Percentiles rank a stretch among this genome's conserved stretches.
phyloP scores from a whole-genome alignment of 2,329 filamentous ascomycete species.

The Aspergillus brasiliensis region DNA sequence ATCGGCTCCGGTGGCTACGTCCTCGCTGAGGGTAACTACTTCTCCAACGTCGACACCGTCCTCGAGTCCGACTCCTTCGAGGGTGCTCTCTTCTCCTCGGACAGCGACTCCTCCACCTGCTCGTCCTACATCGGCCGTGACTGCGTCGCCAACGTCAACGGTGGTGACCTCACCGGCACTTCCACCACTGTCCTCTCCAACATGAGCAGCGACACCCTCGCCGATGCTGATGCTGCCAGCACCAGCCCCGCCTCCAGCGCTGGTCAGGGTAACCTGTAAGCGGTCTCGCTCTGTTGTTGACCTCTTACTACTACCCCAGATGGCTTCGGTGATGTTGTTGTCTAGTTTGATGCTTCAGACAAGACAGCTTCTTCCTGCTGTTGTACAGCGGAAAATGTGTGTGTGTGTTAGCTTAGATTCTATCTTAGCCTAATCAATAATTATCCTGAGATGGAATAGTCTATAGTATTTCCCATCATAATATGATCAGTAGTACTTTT shows the following conservation, averaged over 20 bases:
- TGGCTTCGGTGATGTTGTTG: not conserved
- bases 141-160: conserved; percentile 6
- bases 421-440: conserved; percentile 8
- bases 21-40: conserved; percentile 60
- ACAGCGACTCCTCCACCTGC: conserved; percentile 45
- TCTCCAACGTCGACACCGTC: conserved; percentile 54
- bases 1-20: conserved; percentile 47
- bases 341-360: not conserved
- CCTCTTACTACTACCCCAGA: not conserved
- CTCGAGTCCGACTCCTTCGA: conserved; percentile 39
- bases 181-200: not conserved
- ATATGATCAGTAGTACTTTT: too few relatives aligned
- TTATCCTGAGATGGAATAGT: conserved; percentile 1
- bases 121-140: conserved; percentile 29
- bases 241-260: conserved; percentile 4
- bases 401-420: conserved; percentile 1
- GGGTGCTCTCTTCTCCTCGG: conserved; percentile 46
- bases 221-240: not conserved
- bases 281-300: not conserved
- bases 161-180: conserved; percentile 1
- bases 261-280: conserved; percentile 9
- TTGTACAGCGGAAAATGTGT: not conserved
- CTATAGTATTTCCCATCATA: not conserved
- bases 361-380: not conserved
- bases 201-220: not conserved